Evolutionary conservation across 768 basidiomycete genomes (phyloP).

Genomic region (Termitomyces sp.): DNA sequence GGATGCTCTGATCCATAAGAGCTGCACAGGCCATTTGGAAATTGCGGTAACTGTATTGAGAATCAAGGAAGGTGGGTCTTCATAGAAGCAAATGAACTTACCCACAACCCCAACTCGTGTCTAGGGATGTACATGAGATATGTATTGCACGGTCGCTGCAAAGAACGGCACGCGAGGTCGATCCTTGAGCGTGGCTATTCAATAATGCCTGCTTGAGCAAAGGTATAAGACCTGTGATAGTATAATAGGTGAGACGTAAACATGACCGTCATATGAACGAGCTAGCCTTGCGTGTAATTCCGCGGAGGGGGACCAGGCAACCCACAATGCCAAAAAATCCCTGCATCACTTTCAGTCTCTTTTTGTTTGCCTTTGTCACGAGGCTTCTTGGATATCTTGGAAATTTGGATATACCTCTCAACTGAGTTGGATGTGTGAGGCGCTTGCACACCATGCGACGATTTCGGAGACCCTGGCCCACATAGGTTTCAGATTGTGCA

Average conservation of each 20-base stretch:
- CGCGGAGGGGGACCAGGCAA: slow-evolving; percentile 34
- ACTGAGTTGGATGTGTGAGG: neutral
- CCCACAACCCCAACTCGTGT: slow-evolving; percentile 73
- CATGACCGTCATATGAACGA: neutral
- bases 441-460: neutral
- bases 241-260: neutral
- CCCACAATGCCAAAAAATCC: slow-evolving; percentile 64
- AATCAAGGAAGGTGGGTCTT: neutral
- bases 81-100: slow-evolving; percentile 12
- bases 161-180: slow-evolving; percentile 51
- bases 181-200: slow-evolving; percentile 44
- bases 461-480: neutral
- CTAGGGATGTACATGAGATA: slow-evolving; percentile 53
- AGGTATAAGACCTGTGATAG: slow-evolving; percentile 53
- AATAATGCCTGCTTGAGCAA: slow-evolving; percentile 53
- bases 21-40: slow-evolving; percentile 74
- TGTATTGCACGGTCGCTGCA: slow-evolving; percentile 63
- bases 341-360: slow-evolving; percentile 25
- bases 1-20: slow-evolving; percentile 60
- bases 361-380: slow-evolving; percentile 5
- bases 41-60: slow-evolving; percentile 62
- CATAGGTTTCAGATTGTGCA: neutral
- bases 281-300: slow-evolving; percentile 61
- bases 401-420: neutral
- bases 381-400: neutral